Evolutionary conservation across 768 basidiomycete species (phyloP), one percentile per base, ranked within the genome.

Genomic region (Chlorophyllum brunneum): DNA sequence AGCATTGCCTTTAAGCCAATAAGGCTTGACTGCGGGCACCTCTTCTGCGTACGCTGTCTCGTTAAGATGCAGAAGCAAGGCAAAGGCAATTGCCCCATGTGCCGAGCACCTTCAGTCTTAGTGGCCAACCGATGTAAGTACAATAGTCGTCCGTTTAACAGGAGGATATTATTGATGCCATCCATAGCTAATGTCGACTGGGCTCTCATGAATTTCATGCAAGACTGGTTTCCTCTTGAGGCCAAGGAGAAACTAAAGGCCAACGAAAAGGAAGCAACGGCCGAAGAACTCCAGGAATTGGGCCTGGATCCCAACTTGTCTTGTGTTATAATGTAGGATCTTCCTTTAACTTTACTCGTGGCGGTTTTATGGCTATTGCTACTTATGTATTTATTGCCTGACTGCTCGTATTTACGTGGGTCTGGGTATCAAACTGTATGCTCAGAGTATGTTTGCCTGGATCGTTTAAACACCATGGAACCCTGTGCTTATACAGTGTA

Each of bases 1-100:
- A 81, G 79, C 54, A 83, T 98, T 57, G 95, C 93, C 4, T 98
- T 94, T 76, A 93, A 92, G 65, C 95, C 95, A 0, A 87, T 95
- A 45, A 73, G 93, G 8, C 75, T 98, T 2, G 65, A 67, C 15
- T 98, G 94, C 55, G 78, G 85, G 0, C 94, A 95, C 66, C 71
- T 88, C 15, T 88, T 88, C 59, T 88, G 86, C 54, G 83, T 88
- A 3, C 68, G 86, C 66, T 86, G 92, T 62, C 72, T 95, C 8
- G 90, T 90, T 38, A 95, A 95, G 71, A 87, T 98, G 82, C 94
- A 98, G 71, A 88, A 85, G 62, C 75, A 86, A 7, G 81, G 83
- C 0, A 79, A 84, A 60, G 78, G 71, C 2, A 72, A 83, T 56
- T 98, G 94, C 67, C 94, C 94, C 0, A 78, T 94, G 66, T 98